Percentiles rank a stretch among this genome's conserved stretches.
Evolutionary conservation across 2,329 filamentous ascomycete genomes (phyloP).

Genomic region (Colletotrichum sp.): DNA sequence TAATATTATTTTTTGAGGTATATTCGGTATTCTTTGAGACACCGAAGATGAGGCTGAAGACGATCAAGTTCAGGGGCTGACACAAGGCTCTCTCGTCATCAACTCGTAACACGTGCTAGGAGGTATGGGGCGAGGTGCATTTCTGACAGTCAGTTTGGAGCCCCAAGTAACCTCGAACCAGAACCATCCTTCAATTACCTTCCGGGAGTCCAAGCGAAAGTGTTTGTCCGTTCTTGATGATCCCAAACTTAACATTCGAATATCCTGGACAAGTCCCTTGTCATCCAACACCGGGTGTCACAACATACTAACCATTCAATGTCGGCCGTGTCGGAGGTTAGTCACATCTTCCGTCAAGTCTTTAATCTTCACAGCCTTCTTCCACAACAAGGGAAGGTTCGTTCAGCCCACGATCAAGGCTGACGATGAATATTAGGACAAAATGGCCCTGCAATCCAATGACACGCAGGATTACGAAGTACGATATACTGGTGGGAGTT

Average conservation of each 20-base stretch:
- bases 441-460: neutral
- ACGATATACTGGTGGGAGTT: neutral
- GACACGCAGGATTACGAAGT: neutral
- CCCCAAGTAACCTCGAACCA: neutral
- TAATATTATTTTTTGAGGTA: neutral
- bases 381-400: neutral
- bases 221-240: neutral
- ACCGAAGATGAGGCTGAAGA: neutral
- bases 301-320: neutral
- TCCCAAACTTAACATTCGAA: neutral
- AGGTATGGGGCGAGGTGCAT: neutral
- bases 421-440: neutral
- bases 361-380: neutral
- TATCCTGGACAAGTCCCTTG: neutral
- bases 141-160: neutral
- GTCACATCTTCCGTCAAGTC: neutral
- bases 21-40: neutral
- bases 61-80: neutral
- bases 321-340: neutral
- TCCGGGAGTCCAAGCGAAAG: neutral
- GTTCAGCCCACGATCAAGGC: neutral
- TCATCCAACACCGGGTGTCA: neutral
- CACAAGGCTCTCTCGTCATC: neutral
- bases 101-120: neutral
- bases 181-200: neutral